phyloP scores from a whole-genome alignment of 2,329 filamentous ascomycete species.

The Aspergillus flavus region DNA sequence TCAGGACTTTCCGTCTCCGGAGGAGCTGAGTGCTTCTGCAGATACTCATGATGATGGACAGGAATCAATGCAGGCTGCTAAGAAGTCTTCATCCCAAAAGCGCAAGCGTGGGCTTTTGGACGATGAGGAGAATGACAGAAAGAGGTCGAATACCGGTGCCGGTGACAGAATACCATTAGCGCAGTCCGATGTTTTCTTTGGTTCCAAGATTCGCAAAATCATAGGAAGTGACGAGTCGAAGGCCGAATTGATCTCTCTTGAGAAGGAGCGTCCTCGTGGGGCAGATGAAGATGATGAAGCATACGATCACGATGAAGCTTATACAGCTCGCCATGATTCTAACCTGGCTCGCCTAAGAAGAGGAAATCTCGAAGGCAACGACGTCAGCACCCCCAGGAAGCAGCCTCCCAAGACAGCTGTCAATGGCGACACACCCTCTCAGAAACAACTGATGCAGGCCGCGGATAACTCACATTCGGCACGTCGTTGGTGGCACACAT shows the following conservation, averaged over 20 bases:
- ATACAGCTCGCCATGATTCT: conserved; percentile 32
- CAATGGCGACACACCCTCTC: conserved; percentile 20
- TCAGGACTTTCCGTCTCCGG: conserved; percentile 61
- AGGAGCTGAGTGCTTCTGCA: conserved; percentile 27
- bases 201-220: conserved; percentile 53
- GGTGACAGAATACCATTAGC: conserved; percentile 54
- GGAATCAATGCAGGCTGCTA: conserved; percentile 23
- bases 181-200: conserved; percentile 47
- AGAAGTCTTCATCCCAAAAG: conserved; percentile 34
- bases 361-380: conserved; percentile 21
- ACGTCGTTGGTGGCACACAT: conserved; percentile 71
- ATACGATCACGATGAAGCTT: conserved; percentile 37
- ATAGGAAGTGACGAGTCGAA: conserved; percentile 41
- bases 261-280: conserved; percentile 25
- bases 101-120: conserved; percentile 45
- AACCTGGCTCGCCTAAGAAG: conserved; percentile 36
- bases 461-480: conserved; percentile 28
- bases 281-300: conserved; percentile 33
- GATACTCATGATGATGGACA: conserved; percentile 29
- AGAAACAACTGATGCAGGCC: conserved; percentile 28
- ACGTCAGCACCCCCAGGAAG: conserved; percentile 27
- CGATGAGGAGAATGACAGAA: conserved; percentile 45
- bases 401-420: conserved; percentile 21
- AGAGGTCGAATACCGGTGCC: conserved; percentile 56
- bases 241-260: conserved; percentile 37